phyloP scores from a whole-genome alignment of 768 basidiomycete species.

The Erythrobasidium yunnanense region DNA sequence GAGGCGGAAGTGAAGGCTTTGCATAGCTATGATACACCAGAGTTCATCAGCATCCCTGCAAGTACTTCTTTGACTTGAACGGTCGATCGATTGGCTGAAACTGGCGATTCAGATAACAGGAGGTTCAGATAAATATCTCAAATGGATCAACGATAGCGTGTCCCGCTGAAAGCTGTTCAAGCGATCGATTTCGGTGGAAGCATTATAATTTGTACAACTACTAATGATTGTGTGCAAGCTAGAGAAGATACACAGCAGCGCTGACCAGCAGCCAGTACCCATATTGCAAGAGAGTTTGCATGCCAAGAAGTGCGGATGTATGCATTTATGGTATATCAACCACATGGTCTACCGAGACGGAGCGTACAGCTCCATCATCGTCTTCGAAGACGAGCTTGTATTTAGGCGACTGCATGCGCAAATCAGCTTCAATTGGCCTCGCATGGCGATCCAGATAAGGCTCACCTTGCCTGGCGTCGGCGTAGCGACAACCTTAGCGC shows the following conservation, averaged over 20 bases:
- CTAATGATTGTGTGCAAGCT: not conserved
- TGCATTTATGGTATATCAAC: constrained; percentile 3
- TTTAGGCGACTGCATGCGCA: not conserved
- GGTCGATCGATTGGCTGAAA: not conserved
- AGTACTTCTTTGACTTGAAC: not conserved
- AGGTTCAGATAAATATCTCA: not conserved
- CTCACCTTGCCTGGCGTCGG: constrained; percentile 32
- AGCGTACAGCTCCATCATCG: constrained; percentile 14
- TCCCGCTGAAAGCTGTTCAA: not conserved
- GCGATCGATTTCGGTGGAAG: not conserved
- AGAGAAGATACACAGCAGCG: not conserved
- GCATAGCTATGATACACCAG: constrained; percentile 15
- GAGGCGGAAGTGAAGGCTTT: constrained; percentile 1
- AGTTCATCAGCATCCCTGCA: constrained; percentile 10
- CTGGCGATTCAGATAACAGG: not conserved
- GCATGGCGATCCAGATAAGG: not conserved
- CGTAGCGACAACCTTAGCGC: constrained; percentile 39
- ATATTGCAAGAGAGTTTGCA: not conserved
- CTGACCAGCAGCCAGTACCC: not conserved
- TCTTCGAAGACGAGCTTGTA: constrained; percentile 38
- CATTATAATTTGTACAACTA: not conserved
- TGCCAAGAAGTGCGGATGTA: not conserved
- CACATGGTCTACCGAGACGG: constrained; percentile 1
- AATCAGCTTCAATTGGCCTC: not conserved
- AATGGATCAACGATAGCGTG: not conserved